Base-by-base conservation (phyloP, 192 early-diverging fungal genomes). In the Backusella tarrabulga region DNA sequence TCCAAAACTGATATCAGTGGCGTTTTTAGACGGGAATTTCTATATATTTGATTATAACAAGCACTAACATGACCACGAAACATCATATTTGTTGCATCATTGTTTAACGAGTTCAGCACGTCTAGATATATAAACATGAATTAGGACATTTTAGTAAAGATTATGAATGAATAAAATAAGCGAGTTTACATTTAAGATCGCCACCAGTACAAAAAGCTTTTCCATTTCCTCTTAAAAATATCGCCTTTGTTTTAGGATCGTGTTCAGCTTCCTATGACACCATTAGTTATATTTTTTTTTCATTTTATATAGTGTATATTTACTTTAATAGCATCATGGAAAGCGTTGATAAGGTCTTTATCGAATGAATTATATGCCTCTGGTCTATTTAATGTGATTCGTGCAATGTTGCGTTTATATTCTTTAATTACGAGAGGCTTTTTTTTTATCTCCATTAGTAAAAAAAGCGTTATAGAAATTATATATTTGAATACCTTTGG, bases 11-110 rank as follows among this genome's bases (percentile, higher is more conserved):
- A 88, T 46, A 99, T 93, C 75, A 93, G 90, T 0, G 98, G 98
- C 68, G 94, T 99, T 54, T 90, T 80, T 26, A 93, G 79, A 19
- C 96, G 90, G 6, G 93, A 97, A 73, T 97, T 93, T 26, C 94
- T 81, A 83, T 99, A 95, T 85, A 98, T 94, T 68, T 98, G 82
- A 77, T 87, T 84, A 84, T 98, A 99, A 84, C 98, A 96, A 72
- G 92, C 54, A 60, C 11, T 60, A 21, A 60, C 1, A 23, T 60
- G 23, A 23, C 23, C 21, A 3, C 54, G n/a, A 12, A 60, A 60
- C 3, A 12, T 26, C 54, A 60, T 60, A 60, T 60, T 60, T 23
- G 54, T 60, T 60, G 23, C 54, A 26, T 60, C 54, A 12, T 60
- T 26, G 11, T 60, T 12, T 4, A 60, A 23, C 2, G 11, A 23